A percentile compares a stretch with the other conserved stretches of the same genome.
Evolutionary conservation across 2,329 filamentous ascomycete species (phyloP).

Genomic region (Epichloe baconii): DNA sequence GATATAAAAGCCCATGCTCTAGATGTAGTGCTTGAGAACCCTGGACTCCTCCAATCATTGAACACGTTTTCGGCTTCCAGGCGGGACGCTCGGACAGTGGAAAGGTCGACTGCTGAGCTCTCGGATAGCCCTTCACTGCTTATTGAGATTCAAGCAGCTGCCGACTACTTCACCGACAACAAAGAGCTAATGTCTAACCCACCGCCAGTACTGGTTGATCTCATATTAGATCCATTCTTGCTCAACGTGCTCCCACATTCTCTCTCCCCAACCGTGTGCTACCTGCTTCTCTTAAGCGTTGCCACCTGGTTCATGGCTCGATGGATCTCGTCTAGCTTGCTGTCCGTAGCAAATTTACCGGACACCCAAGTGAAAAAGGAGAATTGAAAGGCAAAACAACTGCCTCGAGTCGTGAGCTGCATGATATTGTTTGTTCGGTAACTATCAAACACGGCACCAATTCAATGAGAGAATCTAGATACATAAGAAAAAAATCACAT

Average conservation of each 20-base stretch:
- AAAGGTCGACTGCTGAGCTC: background rate
- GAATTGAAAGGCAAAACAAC: conserved; percentile 11
- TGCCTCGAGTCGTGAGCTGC: background rate
- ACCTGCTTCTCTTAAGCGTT: conserved; percentile 50
- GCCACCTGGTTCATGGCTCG: conserved; percentile 31
- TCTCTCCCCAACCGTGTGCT: conserved; percentile 56
- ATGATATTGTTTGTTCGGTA: background rate
- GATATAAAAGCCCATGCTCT: conserved; percentile 52
- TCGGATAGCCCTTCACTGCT: conserved; percentile 41
- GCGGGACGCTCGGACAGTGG: conserved; percentile 15
- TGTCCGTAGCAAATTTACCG: conserved; percentile 13
- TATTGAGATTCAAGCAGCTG: conserved; percentile 60
- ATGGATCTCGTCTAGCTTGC: conserved; percentile 16
- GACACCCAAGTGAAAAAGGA: conserved; percentile 24
- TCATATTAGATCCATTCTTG: conserved; percentile 77
- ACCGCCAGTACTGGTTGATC: conserved; percentile 62
- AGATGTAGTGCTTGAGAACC: conserved; percentile 44
- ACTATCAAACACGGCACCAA: background rate
- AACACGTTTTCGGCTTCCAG: conserved; percentile 44
- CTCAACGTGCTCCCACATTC: conserved; percentile 69
- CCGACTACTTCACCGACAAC: conserved; percentile 75
- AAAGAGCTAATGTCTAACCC: conserved; percentile 60
- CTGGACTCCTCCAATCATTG: conserved; percentile 52
- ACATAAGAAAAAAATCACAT: conserved; percentile 2
- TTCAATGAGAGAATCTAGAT: conserved; percentile 3